These are phyloP conservation scores for Aspergillus niger DNA, from an alignment of 2,329 filamentous ascomycete species.

Conservation along the genomic window DNA sequence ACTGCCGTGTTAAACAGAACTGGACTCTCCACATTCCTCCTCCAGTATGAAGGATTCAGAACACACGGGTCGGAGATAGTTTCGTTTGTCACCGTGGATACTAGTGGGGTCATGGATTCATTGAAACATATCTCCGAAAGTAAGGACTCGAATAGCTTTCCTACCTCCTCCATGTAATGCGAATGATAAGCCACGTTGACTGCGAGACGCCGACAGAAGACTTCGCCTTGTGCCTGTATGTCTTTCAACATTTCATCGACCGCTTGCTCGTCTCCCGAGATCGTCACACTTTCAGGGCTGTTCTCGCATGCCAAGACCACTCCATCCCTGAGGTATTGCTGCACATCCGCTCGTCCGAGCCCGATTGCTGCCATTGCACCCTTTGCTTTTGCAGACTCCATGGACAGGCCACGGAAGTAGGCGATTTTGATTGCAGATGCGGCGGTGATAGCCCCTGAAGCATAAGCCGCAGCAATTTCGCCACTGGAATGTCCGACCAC, in stretches of 20 bases:
- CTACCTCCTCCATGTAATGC: constrained; percentile 3
- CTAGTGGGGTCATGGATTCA: background rate
- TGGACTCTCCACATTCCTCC: background rate
- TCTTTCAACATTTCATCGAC: constrained; percentile 3
- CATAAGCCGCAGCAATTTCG: constrained; percentile 46
- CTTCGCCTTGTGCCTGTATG: constrained; percentile 12
- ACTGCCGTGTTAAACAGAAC: background rate
- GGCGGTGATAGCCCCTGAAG: background rate
- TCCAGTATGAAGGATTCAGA: background rate
- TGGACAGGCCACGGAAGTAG: background rate
- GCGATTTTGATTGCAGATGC: constrained; percentile 19
- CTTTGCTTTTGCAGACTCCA: background rate
- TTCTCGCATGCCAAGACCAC: constrained; percentile 23
- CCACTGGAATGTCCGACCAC: constrained; percentile 36
- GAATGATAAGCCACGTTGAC: constrained; percentile 24
- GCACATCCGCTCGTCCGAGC: constrained; percentile 2
- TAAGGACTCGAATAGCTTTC: background rate
- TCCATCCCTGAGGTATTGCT: background rate
- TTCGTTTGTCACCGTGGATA: background rate
- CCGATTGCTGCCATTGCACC: constrained; percentile 24
- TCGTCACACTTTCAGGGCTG: constrained; percentile 14
- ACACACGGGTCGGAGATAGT: background rate
- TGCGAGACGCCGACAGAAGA: constrained; percentile 9
- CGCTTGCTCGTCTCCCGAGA: constrained; percentile 18
- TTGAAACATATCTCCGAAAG: background rate